Evolutionary conservation across 1,284 basidiomycete genomes (phyloP).

Genomic region (Puccinia triticina): DNA sequence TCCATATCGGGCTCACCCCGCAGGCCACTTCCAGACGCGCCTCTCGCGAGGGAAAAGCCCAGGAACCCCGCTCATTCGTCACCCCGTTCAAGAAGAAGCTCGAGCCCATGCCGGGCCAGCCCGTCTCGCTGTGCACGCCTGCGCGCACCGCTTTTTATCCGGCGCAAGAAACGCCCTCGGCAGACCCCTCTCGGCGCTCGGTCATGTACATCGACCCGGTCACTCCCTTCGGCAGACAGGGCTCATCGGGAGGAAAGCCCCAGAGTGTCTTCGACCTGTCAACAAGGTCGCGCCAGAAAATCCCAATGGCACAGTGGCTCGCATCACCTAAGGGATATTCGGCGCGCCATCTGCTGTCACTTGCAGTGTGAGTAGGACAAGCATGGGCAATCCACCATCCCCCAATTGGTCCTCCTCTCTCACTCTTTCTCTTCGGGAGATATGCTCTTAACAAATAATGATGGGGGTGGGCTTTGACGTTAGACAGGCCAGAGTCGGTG

Average conservation of each 20-base stretch:
- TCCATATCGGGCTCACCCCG: conserved; percentile 37
- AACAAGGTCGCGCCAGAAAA: neutral
- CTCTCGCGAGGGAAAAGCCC: neutral
- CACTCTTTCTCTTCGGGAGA: neutral
- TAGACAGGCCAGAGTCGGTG: conserved; percentile 49
- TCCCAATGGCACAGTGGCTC: conserved; percentile 34
- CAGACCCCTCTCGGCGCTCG: conserved; percentile 1
- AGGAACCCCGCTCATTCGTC: conserved; percentile 26
- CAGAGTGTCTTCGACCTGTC: conserved; percentile 23
- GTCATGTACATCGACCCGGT: conserved; percentile 20
- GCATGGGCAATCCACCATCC: neutral
- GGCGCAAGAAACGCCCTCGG: conserved; percentile 1
- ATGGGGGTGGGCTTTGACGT: neutral
- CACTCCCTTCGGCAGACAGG: conserved; percentile 10
- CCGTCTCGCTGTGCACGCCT: conserved; percentile 1
- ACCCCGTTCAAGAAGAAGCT: conserved; percentile 46
- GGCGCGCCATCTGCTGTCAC: conserved; percentile 41
- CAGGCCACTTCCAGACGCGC: conserved; percentile 12
- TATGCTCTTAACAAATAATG: neutral
- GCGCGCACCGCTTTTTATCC: neutral
- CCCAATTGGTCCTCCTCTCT: neutral
- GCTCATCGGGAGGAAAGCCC: conserved; percentile 13
- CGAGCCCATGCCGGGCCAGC: conserved; percentile 5
- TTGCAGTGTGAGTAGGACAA: conserved; percentile 38
- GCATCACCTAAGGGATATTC: conserved; percentile 40